Evolutionary conservation across 768 basidiomycete genomes (phyloP).

Genomic region (Clitopilus hobsonii): DNA sequence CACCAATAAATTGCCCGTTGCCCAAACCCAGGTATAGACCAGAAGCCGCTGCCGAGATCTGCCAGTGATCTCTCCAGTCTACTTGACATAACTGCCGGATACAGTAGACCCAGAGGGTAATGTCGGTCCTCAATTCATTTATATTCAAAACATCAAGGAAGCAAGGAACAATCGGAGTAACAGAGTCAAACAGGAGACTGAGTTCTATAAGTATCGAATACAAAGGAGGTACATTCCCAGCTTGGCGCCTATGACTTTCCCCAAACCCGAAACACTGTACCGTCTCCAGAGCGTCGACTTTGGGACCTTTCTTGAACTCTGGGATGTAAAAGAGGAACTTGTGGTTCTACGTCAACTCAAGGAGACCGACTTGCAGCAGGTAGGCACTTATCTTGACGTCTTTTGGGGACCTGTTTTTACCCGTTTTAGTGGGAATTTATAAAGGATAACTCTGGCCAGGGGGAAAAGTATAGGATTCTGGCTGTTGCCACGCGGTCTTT

Average conservation of each 20-base stretch:
- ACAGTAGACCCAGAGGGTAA: too few species aligned
- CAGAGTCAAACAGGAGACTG: too few species aligned
- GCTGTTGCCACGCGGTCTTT: constrained; percentile 4
- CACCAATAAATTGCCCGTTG: too few species aligned
- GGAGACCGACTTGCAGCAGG: neutral
- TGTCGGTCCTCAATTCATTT: too few species aligned
- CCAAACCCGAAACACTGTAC: neutral
- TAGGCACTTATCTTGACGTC: neutral
- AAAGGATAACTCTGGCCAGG: constrained; percentile 1
- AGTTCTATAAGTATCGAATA: too few species aligned
- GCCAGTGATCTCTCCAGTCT: too few species aligned
- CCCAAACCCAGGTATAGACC: too few species aligned
- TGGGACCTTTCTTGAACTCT: constrained; percentile 4
- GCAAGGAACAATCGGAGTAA: too few species aligned
- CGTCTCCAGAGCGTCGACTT: constrained; percentile 6
- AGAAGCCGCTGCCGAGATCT: too few species aligned
- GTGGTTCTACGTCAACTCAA: neutral
- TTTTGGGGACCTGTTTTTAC: neutral
- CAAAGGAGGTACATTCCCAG: too few species aligned
- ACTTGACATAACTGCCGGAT: too few species aligned
- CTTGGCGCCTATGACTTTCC: constrained; percentile 7
- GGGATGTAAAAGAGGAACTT: neutral
- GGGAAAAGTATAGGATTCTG: constrained; percentile 4
- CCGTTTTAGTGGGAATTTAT: constrained; percentile 2
- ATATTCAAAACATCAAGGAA: too few species aligned